Evolutionary conservation across 2,329 filamentous ascomycete species (phyloP).

Genomic region (Cladophialophora exuberans): DNA sequence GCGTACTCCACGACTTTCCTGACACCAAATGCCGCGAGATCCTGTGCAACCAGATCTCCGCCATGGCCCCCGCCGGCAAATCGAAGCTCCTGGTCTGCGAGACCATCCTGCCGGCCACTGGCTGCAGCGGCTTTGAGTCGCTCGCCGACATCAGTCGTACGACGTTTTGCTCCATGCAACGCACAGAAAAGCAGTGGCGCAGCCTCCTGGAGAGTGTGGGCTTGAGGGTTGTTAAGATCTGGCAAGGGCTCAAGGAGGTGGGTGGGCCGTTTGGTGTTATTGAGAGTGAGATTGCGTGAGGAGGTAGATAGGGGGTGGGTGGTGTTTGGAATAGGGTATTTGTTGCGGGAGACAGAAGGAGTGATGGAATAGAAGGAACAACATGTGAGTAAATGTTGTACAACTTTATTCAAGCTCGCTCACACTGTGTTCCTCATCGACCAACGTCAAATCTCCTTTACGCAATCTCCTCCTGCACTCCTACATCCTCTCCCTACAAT

Average conservation of each 20-base stretch:
- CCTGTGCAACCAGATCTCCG: constrained; percentile 32
- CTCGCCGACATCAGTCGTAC: constrained; percentile 31
- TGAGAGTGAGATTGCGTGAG: constrained; percentile 14
- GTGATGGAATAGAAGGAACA: no score
- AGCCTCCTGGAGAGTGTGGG: constrained; percentile 28
- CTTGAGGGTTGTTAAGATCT: constrained; percentile 22
- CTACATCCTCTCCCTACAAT: background rate
- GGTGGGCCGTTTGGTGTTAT: constrained; percentile 14
- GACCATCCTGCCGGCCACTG: constrained; percentile 32
- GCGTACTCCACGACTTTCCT: constrained; percentile 44
- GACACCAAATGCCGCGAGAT: constrained; percentile 40
- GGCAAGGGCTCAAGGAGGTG: constrained; percentile 5
- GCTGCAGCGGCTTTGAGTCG: constrained; percentile 19
- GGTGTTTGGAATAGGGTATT: no score
- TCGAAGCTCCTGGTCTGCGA: constrained; percentile 37
- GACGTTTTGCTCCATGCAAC: constrained; percentile 32
- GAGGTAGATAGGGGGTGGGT: no score
- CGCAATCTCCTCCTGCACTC: no score
- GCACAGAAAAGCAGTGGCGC: constrained; percentile 33
- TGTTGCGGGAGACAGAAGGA: no score
- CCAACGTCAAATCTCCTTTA: no score
- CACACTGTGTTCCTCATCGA: no score
- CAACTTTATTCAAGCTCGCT: no score
- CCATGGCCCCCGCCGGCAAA: constrained; percentile 34
- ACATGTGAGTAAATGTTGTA: no score